phyloP scores from a whole-genome alignment of 225 moss, liverwort and hornwort genomes.

The Sphagnum tenellum region DNA sequence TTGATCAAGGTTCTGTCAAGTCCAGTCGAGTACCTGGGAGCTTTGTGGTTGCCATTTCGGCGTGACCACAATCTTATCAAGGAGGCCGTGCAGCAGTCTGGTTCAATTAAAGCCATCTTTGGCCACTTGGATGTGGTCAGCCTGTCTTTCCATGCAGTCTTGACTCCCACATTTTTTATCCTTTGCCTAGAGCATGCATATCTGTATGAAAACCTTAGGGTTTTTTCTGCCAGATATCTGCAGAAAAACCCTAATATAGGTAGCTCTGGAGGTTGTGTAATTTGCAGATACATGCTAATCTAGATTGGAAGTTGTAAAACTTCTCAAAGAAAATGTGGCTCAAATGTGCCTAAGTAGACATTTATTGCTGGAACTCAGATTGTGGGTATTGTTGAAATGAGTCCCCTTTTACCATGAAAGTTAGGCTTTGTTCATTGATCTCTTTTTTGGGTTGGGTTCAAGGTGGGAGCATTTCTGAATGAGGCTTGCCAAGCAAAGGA shows the following conservation, averaged over 20 bases:
- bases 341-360: too few species aligned
- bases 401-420: too few species aligned
- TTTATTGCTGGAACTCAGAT: too few species aligned
- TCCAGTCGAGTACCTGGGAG: slow-evolving; percentile 83
- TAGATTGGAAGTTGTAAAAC: too few species aligned
- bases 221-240: too few species aligned
- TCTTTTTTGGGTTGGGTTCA: not conserved
- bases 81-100: slow-evolving; percentile 55
- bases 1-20: slow-evolving; percentile 74
- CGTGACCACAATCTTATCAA: slow-evolving; percentile 72
- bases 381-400: too few species aligned
- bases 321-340: too few species aligned
- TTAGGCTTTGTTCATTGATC: not conserved
- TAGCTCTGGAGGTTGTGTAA: too few species aligned
- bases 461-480: slow-evolving; percentile 95
- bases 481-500: slow-evolving; percentile 89
- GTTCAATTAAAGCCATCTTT: slow-evolving; percentile 71
- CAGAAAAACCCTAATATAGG: too few species aligned
- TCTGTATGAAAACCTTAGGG: not conserved
- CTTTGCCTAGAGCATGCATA: not conserved
- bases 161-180: too few species aligned
- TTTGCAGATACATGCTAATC: too few species aligned
- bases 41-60: slow-evolving; percentile 91
- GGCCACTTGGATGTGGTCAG: slow-evolving; percentile 83
- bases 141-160: not conserved